Conservation (phyloP, 768 basidiomycete species). For the Trametes villosa region DNA sequence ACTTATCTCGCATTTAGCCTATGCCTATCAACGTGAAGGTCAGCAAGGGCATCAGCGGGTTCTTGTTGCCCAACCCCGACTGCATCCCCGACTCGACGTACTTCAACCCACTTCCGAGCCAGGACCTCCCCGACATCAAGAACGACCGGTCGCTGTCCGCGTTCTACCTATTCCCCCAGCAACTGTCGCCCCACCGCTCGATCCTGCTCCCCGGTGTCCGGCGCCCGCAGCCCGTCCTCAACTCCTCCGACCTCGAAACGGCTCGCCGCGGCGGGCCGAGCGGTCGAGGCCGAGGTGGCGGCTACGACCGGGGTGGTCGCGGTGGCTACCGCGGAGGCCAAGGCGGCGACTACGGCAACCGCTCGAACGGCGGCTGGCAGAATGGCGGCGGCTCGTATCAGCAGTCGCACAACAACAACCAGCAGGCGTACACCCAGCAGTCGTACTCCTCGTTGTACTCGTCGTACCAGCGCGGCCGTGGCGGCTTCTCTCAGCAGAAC, state of each 20-base stretch:
- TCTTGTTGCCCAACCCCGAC: slow-evolving; percentile 79
- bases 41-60: slow-evolving; percentile 82
- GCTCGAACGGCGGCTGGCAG: slow-evolving; percentile 17
- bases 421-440: slow-evolving; percentile 17
- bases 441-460: slow-evolving; percentile 20
- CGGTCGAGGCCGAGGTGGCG: slow-evolving; percentile 48
- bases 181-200: slow-evolving; percentile 84
- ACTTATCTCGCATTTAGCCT: slow-evolving; percentile 53
- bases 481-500: slow-evolving; percentile 18
- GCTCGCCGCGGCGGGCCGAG: slow-evolving; percentile 51
- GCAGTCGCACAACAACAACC: slow-evolving; percentile 12
- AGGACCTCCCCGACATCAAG: slow-evolving; percentile 75
- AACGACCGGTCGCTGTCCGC: slow-evolving; percentile 89
- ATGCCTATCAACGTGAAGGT: slow-evolving; percentile 66
- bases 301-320: slow-evolving; percentile 43
- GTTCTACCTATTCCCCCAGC: slow-evolving; percentile 87
- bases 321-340: slow-evolving; percentile 35
- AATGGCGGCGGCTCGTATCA: slow-evolving; percentile 10
- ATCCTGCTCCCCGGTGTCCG: slow-evolving; percentile 76
- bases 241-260: slow-evolving; percentile 70
- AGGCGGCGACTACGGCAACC: slow-evolving; percentile 17
- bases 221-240: slow-evolving; percentile 62
- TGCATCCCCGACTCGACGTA: slow-evolving; percentile 94
- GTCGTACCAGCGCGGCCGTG: slow-evolving; percentile 20
- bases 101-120: slow-evolving; percentile 65